A percentile compares a stretch with the other conserved stretches of the same genome.
Evolutionary conservation across 495 filamentous ascomycete species (phyloP).

Genomic region (Lentithecium fluviatile): DNA sequence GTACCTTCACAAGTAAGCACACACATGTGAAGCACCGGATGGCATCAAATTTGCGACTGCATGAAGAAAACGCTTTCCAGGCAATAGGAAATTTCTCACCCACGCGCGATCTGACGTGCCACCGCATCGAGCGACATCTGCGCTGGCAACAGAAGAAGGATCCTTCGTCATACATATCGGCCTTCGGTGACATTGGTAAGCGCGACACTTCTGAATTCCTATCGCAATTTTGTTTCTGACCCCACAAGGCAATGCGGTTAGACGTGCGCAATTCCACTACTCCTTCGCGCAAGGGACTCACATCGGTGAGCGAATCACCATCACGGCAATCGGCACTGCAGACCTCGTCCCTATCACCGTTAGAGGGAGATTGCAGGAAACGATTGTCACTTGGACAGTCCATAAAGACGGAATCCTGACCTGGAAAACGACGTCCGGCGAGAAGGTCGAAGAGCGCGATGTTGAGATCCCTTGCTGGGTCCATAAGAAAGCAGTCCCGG

Average conservation of each 20-base stretch:
- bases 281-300: background rate
- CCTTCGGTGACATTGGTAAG: slow-evolving; percentile 1
- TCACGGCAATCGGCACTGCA: slow-evolving; percentile 2
- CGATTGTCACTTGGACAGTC: too few relatives aligned
- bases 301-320: slow-evolving; percentile 3
- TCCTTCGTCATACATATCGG: slow-evolving; percentile 15
- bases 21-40: slow-evolving; percentile 4
- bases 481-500: background rate
- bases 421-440: too few relatives aligned
- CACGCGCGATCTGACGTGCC: background rate
- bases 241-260: background rate
- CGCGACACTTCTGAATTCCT: background rate
- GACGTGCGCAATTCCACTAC: background rate
- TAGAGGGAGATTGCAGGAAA: background rate
- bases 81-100: background rate
- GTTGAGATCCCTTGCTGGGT: slow-evolving; percentile 8
- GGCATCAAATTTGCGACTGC: background rate
- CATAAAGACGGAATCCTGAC: too few relatives aligned
- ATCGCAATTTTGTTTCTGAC: background rate
- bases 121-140: slow-evolving; percentile 11
- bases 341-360: slow-evolving; percentile 3
- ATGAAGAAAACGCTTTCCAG: slow-evolving; percentile 6
- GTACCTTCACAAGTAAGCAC: background rate
- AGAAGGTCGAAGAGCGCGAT: background rate
- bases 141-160: slow-evolving; percentile 9